Conservation (phyloP, 345 rosid genomes). For the Fremontodendron californicum region DNA sequence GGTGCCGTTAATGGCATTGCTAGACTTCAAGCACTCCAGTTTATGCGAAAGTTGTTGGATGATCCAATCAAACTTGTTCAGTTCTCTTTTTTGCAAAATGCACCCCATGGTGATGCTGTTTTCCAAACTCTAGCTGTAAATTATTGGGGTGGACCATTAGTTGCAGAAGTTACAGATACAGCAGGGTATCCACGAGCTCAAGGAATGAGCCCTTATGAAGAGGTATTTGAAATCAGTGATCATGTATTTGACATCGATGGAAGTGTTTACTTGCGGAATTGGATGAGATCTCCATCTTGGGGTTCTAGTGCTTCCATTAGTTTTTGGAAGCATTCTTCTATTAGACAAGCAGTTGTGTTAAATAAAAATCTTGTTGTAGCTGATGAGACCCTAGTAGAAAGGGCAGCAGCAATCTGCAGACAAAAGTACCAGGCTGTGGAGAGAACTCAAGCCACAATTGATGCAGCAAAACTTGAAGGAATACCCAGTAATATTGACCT, state of each 20-base stretch:
- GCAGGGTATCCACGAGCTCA: slow-evolving; percentile 32
- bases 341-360: slow-evolving; percentile 57
- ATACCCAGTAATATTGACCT: slow-evolving; percentile 96
- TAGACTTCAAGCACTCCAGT: slow-evolving; percentile 89
- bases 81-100: slow-evolving; percentile 77
- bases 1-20: slow-evolving; percentile 71
- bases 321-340: slow-evolving; percentile 71
- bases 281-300: slow-evolving; percentile 97
- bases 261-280: slow-evolving; percentile 75
- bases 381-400: slow-evolving; percentile 65
- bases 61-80: slow-evolving; percentile 86
- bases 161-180: slow-evolving; percentile 48
- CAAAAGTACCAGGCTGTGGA: slow-evolving; percentile 64
- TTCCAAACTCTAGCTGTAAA: slow-evolving; percentile 78
- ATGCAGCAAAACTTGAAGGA: slow-evolving; percentile 90
- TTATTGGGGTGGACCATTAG: slow-evolving; percentile 84
- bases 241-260: slow-evolving; percentile 78
- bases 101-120: slow-evolving; percentile 72
- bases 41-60: slow-evolving; percentile 68
- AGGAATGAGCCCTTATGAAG: slow-evolving; percentile 36
- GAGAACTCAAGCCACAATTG: slow-evolving; percentile 91
- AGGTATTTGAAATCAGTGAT: slow-evolving; percentile 40
- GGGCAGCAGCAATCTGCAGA: slow-evolving; percentile 65
- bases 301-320: slow-evolving; percentile 56
- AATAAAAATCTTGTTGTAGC: slow-evolving; percentile 85